phyloP scores from a whole-genome alignment of 2,329 filamentous ascomycete genomes.

The Immersiporthe knoxdaviesiana region DNA sequence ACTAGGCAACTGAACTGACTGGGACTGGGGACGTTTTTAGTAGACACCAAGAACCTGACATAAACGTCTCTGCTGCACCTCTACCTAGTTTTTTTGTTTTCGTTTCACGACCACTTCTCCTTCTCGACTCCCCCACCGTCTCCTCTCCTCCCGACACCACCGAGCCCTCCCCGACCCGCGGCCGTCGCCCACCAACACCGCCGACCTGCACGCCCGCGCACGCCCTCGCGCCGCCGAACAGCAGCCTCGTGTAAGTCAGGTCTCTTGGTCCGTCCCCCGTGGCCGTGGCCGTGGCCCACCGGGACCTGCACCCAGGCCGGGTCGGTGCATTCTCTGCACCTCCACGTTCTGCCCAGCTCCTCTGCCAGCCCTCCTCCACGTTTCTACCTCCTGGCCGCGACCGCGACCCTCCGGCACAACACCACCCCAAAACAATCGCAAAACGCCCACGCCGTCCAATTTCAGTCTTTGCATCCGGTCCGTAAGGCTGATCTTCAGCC shows the following conservation, averaged over 20 bases:
- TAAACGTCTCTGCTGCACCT: conserved; percentile 20
- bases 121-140: conserved; percentile 25
- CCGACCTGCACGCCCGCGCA: conserved; percentile 13
- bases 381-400: conserved; percentile 22
- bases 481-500: conserved; percentile 45
- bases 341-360: conserved; percentile 30
- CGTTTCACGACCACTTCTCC: conserved; percentile 31
- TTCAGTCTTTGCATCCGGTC: conserved; percentile 34
- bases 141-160: conserved; percentile 19
- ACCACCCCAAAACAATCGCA: conserved; percentile 34
- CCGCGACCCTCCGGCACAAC: conserved; percentile 31
- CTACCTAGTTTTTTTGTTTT: conserved; percentile 30
- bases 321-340: conserved; percentile 30
- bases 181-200: conserved; percentile 16
- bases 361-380: conserved; percentile 26
- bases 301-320: conserved; percentile 27
- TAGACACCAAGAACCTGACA: conserved; percentile 7
- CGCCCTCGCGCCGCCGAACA: conserved; percentile 20
- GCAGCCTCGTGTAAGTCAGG: conserved; percentile 32
- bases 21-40: conserved; percentile 1
- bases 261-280: conserved; percentile 19
- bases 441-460: conserved; percentile 36
- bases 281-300: conserved; percentile 27
- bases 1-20: background rate
- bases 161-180: conserved; percentile 10